phyloP scores from a whole-genome alignment of 2,329 filamentous ascomycete species.

The Fusarium circinatum region DNA sequence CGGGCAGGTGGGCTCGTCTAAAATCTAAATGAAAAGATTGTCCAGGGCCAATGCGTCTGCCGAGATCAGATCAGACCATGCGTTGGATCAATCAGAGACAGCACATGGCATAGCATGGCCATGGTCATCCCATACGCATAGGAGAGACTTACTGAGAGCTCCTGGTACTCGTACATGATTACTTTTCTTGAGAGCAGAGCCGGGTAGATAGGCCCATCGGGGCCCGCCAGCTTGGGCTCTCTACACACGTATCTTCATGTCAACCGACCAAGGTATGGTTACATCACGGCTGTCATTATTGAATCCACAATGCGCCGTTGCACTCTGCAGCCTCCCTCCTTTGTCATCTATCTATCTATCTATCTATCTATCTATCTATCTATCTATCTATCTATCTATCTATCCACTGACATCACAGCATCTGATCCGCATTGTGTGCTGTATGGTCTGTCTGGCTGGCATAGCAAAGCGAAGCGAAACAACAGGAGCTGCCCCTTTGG shows the following conservation, averaged over 20 bases:
- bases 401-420: neutral
- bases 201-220: neutral
- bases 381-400: neutral
- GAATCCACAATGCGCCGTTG: neutral
- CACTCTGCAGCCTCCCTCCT: neutral
- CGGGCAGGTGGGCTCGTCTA: constrained; percentile 13
- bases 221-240: neutral
- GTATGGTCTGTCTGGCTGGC: neutral
- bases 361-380: too few relatives aligned
- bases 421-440: neutral
- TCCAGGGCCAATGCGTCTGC: constrained; percentile 11
- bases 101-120: constrained; percentile 19
- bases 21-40: constrained; percentile 10
- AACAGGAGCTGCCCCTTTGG: neutral
- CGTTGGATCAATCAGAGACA: constrained; percentile 15
- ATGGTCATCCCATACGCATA: neutral
- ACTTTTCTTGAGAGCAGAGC: neutral
- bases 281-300: neutral
- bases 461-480: neutral
- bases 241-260: neutral
- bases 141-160: neutral
- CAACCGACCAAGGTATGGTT: neutral
- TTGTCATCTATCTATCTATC: neutral
- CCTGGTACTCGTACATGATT: neutral
- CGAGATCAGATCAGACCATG: constrained; percentile 31